Evolutionary conservation across 768 basidiomycete genomes (phyloP), one percentile per base, ranked within the genome.

Genomic region (Cystobasidium onofrii): DNA sequence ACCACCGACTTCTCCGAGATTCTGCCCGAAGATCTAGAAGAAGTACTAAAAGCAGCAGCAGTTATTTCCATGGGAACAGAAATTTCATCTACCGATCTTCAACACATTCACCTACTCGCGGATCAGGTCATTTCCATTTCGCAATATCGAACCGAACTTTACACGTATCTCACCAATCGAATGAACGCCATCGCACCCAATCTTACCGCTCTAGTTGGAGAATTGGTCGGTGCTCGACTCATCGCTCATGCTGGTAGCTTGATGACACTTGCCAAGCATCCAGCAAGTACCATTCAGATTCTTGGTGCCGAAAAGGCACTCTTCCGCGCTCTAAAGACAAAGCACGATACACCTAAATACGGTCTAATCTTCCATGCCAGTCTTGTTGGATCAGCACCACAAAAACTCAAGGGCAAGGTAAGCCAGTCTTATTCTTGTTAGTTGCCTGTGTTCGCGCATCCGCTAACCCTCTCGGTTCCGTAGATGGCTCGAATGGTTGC

Each of bases 401-500:
- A 92, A 74, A 97, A 97, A 83, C 86, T 97, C 77, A 99, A 98
- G 85, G 95, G 95, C 78, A 99, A 97, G 84, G 90, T 88, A 61
- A 78, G 84, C 75, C 50, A n/a, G n/a, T 23, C 25, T 54, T 29
- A 4, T 29, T 52, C 31, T 25, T 57, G 17, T 23, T 29, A 13
- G 41, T 46, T 34, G 23, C 74, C 67, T 75, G 29, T 57, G 7
- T 57, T 25, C n/a, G 7, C 23, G 10, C 36, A 39, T 27, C 17
- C 29, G 57, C 57, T 31, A 15, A 33, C 36, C 25, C 25, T 73
- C 23, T 1, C 20, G n/a, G n/a, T 12, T 31, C 10, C 1, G 78
- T 29, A 90, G 89, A 98, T 98, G 96, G 96, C 96, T 25, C 91
- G 96, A 79, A 99, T 99, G 96, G 92, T 98, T 34, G 94, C 96